phyloP scores from a whole-genome alignment of 441 rosid species.

The Eruca vesicaria region DNA sequence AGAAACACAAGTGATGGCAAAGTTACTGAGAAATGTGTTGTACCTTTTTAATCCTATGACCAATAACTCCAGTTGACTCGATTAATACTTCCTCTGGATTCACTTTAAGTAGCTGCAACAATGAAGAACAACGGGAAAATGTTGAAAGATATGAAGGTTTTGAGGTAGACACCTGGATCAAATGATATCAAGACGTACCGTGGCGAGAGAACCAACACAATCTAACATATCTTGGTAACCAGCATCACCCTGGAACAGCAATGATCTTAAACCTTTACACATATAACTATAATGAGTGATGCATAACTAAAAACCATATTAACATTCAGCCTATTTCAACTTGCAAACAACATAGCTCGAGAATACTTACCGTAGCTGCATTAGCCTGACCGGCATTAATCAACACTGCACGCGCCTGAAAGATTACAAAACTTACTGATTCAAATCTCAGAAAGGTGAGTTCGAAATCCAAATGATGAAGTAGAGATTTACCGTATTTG shows the following conservation, averaged over 20 bases:
- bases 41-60: conserved; percentile 89
- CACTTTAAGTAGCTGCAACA: conserved; percentile 61
- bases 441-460: neutral
- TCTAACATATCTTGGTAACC: conserved; percentile 88
- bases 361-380: conserved; percentile 88
- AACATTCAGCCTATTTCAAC: too few species aligned
- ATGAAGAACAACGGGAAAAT: neutral
- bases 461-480: neutral
- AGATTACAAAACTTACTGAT: conserved; percentile 6
- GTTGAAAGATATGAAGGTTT: neutral
- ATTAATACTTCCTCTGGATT: conserved; percentile 66
- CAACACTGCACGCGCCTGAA: conserved; percentile 88
- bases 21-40: neutral
- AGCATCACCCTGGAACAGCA: conserved; percentile 78
- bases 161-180: neutral
- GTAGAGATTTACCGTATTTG: conserved; percentile 46
- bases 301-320: too few species aligned
- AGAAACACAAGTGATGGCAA: neutral
- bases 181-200: conserved; percentile 47
- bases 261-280: too few species aligned
- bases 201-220: conserved; percentile 69
- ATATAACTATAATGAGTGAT: conserved; percentile 3
- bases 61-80: conserved; percentile 96
- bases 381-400: conserved; percentile 99
- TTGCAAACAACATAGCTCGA: conserved; percentile 5